phyloP scores from a whole-genome alignment of 345 rosid genomes.

The Hibiscus trionum region DNA sequence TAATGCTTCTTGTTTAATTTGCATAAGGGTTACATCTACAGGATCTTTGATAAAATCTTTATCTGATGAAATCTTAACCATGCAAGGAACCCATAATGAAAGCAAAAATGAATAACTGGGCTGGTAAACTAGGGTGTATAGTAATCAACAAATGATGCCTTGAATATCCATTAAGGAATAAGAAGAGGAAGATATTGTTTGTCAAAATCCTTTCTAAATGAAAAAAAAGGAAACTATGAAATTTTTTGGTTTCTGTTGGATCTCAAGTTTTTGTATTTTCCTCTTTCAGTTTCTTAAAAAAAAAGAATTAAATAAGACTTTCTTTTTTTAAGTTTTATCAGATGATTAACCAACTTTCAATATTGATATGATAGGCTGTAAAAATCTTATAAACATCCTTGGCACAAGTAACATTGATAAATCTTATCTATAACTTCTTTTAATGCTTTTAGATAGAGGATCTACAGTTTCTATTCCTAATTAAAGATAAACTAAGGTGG shows the following conservation, averaged over 20 bases:
- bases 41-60: background rate
- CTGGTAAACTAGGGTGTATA: background rate
- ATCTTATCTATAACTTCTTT: background rate
- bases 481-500: background rate
- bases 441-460: conserved; percentile 5
- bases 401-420: background rate
- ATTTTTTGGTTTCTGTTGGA: background rate
- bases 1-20: background rate
- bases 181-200: background rate
- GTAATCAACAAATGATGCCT: background rate
- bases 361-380: background rate
- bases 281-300: background rate
- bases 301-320: background rate
- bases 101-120: conserved; percentile 6
- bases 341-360: background rate
- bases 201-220: background rate
- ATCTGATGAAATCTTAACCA: background rate
- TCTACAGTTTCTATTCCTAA: background rate
- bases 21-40: background rate
- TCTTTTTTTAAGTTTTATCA: background rate
- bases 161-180: background rate
- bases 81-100: background rate
- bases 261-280: background rate
- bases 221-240: background rate
- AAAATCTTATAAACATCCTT: background rate